Conservation (phyloP, 2,329 filamentous ascomycete species). For the Alternaria burnsii region DNA sequence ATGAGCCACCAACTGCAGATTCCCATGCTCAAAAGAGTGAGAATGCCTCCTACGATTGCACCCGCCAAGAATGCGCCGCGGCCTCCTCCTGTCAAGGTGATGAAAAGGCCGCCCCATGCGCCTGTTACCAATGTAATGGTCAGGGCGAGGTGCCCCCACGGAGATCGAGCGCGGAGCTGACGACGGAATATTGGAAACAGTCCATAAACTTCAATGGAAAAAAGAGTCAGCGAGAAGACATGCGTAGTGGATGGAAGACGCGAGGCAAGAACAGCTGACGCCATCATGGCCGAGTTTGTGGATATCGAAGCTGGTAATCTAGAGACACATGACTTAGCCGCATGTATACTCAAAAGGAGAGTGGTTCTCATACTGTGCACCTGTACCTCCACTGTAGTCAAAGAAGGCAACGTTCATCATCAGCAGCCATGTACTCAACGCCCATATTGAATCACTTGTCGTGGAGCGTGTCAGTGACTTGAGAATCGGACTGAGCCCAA, state of each 20-base stretch:
- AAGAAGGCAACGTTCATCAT: conserved; percentile 98
- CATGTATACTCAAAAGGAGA: neutral
- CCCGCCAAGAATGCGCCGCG: conserved; percentile 72
- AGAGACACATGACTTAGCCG: conserved; percentile 20
- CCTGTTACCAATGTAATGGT: conserved; percentile 79
- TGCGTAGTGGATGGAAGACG: conserved; percentile 88
- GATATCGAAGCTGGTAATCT: conserved; percentile 80
- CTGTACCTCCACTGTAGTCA: conserved; percentile 81
- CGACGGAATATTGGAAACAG: conserved; percentile 97
- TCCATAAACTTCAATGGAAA: conserved; percentile 96
- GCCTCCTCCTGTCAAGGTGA: conserved; percentile 63
- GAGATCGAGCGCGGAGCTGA: conserved; percentile 82
- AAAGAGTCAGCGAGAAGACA: conserved; percentile 93
- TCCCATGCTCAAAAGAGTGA: conserved; percentile 82
- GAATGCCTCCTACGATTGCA: conserved; percentile 76
- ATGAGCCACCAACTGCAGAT: conserved; percentile 99
- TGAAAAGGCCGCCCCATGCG: conserved; percentile 79
- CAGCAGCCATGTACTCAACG: conserved; percentile 91
- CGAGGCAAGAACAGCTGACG: conserved; percentile 90
- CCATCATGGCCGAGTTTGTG: conserved; percentile 96
- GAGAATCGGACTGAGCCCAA: conserved; percentile 92
- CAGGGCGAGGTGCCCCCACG: conserved; percentile 79
- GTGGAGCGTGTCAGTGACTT: conserved; percentile 96
- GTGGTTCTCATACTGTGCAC: conserved; percentile 55
- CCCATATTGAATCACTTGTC: conserved; percentile 95